Evolutionary conservation across 148 eudicot species (phyloP), one percentile per base, ranked within the genome.

Genomic region (Spergularia marina): DNA sequence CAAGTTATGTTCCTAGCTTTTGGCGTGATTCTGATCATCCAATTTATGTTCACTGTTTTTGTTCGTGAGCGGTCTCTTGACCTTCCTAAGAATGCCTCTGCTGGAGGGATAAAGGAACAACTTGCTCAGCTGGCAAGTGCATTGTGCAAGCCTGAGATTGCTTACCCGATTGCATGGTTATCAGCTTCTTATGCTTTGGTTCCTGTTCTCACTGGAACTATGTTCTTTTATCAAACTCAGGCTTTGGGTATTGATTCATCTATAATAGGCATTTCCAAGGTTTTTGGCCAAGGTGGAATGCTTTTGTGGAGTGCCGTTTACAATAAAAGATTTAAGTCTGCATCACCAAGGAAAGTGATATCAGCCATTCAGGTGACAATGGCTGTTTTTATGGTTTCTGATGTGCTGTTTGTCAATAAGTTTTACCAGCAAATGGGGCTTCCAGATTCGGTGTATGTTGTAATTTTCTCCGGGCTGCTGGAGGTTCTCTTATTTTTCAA

Each of bases 191-290:
- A 87, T 76, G 97, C 98, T 68, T 55, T 87, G 60, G 84, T 89
- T 77, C 98, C 98, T 17, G 83, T 87, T 81, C 83, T 94, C 15
- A 80, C 85, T 9, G 98, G 98, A 75, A 86, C 96, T 18, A 86
- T 94, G 97, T 94, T 94, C 83, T 94, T 80, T 75, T 94, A 94
- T 75, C 98, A 94, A 81, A 94, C 97, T 30, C 82, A 89, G 78
- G 73, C 80, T 63, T 74, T 92, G 76, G 80, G 79, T 36, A 88
- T 94, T n/a, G 89, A 92, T 61, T 89, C 97, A 7, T 84, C 96
- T 2, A 78, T 92, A 7, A 70, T 94, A 53, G 98, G 98, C 61
- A 81, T 94, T 54, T 94, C 98, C 57, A 94, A 92, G 85, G 97
- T 94, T 83, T 71, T 92, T 78, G 98, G 97, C 58, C 98, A 94